Evolutionary conservation across 2,329 filamentous ascomycete species (phyloP), one percentile per base, ranked within the genome.

Genomic region (Lasiodiplodia gonubiensis): DNA sequence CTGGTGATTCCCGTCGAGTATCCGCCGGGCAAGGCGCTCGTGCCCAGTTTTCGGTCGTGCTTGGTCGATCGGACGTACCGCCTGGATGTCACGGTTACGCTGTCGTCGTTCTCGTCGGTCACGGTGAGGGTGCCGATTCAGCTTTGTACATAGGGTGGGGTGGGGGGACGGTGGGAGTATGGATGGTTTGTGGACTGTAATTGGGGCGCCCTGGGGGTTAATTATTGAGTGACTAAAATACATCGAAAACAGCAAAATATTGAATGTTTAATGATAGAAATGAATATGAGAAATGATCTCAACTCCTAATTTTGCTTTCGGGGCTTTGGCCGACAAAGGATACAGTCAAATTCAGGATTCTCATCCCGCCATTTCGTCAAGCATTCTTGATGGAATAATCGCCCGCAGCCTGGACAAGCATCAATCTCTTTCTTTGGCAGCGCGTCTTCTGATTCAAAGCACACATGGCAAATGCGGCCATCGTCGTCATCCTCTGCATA

Each of bases 11-110:
- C 60, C 12, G 30, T 64, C 7, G 25, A 64, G 33, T 33, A 37
- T 23, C 60, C 60, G 12, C 11, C n/a, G 3, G 35, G 16, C n/a
- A 64, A 64, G 27, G 60, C 60, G 25, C 48, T 64, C 1, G 60
- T 64, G 27, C 60, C 60, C 2, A 64, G 27, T 2, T 64, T 64
- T 18, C 16, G 37, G 4, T 64, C 60, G 12, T 64, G 60, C 16
- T 21, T 64, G 16, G 60, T 64, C 4, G 37, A 33, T 25, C 2
- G 60, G 23, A 18, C 10, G 10, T 64, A 64, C 21, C 27, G 60
- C 10, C 11, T 64, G 18, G 60, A 64, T 18, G 14, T 64, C 4
- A 27, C 60, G n/a, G 46, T 64, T 21, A 23, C n/a, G 27, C 6
- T 53, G 16, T 39, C 48, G 12, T 30, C 60, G 18, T n/a, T 18